Base-by-base conservation (phyloP, 192 early-diverging fungal genomes). In the Mortierella claussenii region DNA sequence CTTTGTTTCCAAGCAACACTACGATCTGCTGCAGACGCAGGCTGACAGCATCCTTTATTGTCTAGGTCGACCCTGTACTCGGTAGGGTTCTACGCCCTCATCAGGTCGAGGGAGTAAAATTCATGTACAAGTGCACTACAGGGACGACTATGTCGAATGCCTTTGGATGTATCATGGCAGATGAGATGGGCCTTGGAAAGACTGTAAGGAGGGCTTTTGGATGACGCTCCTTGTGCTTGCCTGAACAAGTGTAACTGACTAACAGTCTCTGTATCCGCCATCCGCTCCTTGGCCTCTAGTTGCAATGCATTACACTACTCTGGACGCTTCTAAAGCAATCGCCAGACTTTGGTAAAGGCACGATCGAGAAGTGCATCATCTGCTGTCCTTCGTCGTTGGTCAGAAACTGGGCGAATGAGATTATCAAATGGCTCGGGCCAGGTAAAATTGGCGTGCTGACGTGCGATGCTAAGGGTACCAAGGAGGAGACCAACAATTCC, bases 351-450 rank as follows among this genome's bases (percentile, higher is more conserved):
- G 94, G 93, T 27, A 99, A 97, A 78, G 90, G 95, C 2, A 95
- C 93, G 0, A 96, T 98, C 32, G 94, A 97, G 47, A 99, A 99
- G 79, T 92, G 88, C 36, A 97, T 99, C 60, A 96, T 99, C 42
- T 96, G 91, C 9, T 99, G 98, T 65, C 98, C 98, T 0, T 96
- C 93, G 32, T 92, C 89, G 68, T 84, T 99, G 42, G 98, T 99
- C 8, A 91, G 89, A 70, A 99, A 99, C 73, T 99, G 98, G 98
- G 96, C 92, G 17, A 99, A 99, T 69, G 98, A 99, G 84, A 65
- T 79, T 68, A 85, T 89, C 50, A 99, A 98, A 69, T 98, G 96
- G 97, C 86, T 99, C 0, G 96, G 97, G 6, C 82, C 89, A 2
- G 84, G 82, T 48, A 85, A 92, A 40, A 94, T 99, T 21, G 85